A percentile compares a stretch with the other conserved stretches of the same genome.
phyloP scores from a whole-genome alignment of 768 basidiomycete genomes.

The Sporobolomyces pararoseus region DNA sequence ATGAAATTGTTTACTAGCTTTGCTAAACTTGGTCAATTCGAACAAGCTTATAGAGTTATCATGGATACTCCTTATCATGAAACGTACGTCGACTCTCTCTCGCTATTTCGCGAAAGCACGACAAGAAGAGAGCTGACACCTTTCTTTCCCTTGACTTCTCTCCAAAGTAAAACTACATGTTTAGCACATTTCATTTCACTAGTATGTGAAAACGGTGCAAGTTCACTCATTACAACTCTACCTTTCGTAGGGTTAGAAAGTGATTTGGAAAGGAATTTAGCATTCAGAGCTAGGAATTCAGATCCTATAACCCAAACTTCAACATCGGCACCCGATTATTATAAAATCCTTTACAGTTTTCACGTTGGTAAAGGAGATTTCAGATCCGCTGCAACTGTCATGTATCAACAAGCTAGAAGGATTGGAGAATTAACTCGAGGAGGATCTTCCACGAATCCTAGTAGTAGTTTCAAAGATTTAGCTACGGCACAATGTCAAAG shows the following conservation, averaged over 20 bases:
- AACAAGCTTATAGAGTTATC: constrained; percentile 79
- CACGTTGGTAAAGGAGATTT: constrained; percentile 81
- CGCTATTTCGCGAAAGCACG: no score
- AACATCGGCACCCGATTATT: constrained; percentile 90
- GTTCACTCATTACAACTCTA: constrained; percentile 70
- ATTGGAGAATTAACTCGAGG: constrained; percentile 56
- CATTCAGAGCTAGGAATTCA: constrained; percentile 89
- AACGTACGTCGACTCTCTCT: constrained; percentile 59
- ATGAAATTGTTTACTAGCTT: constrained; percentile 69
- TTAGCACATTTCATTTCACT: constrained; percentile 75
- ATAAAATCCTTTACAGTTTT: constrained; percentile 91
- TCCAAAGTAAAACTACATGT: constrained; percentile 52
- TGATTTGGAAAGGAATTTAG: constrained; percentile 80
- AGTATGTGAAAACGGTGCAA: constrained; percentile 86
- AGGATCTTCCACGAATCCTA: no score
- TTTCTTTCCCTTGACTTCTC: no score
- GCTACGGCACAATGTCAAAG: constrained; percentile 67
- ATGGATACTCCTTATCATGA: constrained; percentile 69
- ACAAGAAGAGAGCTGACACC: no score
- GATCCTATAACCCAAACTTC: constrained; percentile 76
- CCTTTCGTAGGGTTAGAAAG: constrained; percentile 79
- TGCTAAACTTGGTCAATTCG: constrained; percentile 68
- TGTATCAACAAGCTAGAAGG: constrained; percentile 87
- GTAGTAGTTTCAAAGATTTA: constrained; percentile 54
- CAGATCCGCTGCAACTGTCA: constrained; percentile 77